Base-by-base conservation (phyloP, 2,329 filamentous ascomycete species). In the Aureobasidium vineae region DNA sequence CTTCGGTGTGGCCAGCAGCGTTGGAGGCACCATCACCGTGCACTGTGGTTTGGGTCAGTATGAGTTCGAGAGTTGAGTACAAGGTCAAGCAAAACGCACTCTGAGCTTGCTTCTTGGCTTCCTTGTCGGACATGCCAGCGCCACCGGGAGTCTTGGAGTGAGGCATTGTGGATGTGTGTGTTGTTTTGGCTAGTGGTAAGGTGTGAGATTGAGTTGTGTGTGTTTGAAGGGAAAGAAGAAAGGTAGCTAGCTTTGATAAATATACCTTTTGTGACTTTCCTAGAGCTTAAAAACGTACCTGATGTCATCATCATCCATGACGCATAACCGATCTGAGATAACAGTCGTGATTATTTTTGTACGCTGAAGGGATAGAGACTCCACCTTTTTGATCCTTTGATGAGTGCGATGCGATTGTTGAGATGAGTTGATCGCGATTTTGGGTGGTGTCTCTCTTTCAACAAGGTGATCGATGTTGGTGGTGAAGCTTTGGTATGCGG, bases 101-200 rank as follows among this genome's bases (percentile, higher is more conserved):
- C 68, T 74, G 70, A 31, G 74, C 75, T 68, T 76, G 69, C 66
- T 75, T 72, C 71, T 76, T 77, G 45, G 71, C 69, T 70, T 75
- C 75, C 68, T 77, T 77, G 19, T 71, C 75, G 66, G 70, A 72
- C 63, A 73, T 71, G 50, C 63, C 70, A 66, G 71, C 68, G 67
- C 74, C 74, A 28, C 74, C 74, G 69, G 69, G 66, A 47, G 70
- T 73, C 68, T 74, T 74, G 33, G 69, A 66, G 65, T 69, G 69
- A 67, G 67, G 66, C 66, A 69, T 71, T 67, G 21, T 68, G 54
- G n/a, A 49, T 28, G 23, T 28, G 54, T 16, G 40, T 56, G 52
- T 8, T 31, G 23, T 57, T 5, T 10, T 3, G 28, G 31, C 5
- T 41, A 28, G 16, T n/a, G 50, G n/a, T 5, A 16, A 33, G 21